Base-by-base conservation (phyloP, 495 filamentous ascomycete genomes). In the Lophium mytilinum region DNA sequence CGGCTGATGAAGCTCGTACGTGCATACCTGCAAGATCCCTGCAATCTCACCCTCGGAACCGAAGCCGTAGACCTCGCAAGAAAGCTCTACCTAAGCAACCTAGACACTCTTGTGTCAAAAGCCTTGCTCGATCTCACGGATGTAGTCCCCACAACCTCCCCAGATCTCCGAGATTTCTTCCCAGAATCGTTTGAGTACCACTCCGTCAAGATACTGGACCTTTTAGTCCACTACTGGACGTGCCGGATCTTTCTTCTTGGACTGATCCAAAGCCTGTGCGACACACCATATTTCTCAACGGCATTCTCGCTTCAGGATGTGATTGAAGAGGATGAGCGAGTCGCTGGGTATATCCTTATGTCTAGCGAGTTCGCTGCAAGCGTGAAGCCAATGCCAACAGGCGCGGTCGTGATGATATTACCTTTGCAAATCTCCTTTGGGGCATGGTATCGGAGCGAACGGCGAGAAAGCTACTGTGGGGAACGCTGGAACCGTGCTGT, bases 351-450 rank as follows among this genome's bases (percentile, higher is more conserved):
- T 19, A 30, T 54, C 1, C 12, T 19, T 1, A 43, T 54, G 52
- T 33, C 24, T 15, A 43, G 18, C 8, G 11, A 54, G 17, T 54
- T 33, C 19, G 52, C 39, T 1, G 52, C 42, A 14, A 19, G 19
- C 15, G 39, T 30, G 12, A 21, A 30, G 11, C 37, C 52, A 1
- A 30, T 43, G 10, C 50, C 50, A 8, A 17, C 19, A 17, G 36
- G 50, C 7, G 8, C 52, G 11, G 14, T 54, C 9, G 5, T 42
- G 24, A 37, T 37, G 11, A 18, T 54, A 21, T 14, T 54, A 10
- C 52, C 52, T 2, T 37, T 54, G 15, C 52, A 54, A 40, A 14
- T 54, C 5, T 7, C 37, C 0, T 54, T 54, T 21, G 52, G 52
- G 4, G 37, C 52, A 21, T 54, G 52, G 52, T 42, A n/a, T 2